A percentile compares a stretch with the other conserved stretches of the same genome.
Conservation (phyloP, 164 flowering plant genomes). For the Dillenia turbinata region DNA sequence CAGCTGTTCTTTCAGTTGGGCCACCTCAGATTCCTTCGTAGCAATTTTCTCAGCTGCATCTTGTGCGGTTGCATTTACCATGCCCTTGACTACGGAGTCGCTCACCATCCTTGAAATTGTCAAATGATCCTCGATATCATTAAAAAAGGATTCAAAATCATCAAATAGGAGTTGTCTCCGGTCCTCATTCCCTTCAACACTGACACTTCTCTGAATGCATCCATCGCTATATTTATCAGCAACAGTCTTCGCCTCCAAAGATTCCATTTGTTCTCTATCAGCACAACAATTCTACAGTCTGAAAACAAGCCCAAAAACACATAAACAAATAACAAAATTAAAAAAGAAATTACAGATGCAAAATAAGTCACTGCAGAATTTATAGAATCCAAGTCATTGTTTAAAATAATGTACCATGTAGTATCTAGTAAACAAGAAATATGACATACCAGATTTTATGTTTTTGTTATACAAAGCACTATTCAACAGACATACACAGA, state of each 20-base stretch:
- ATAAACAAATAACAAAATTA: no score
- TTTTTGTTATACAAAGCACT: no score
- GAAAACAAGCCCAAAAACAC: no score
- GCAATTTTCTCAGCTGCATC: slow-evolving; percentile 60
- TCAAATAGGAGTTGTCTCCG: slow-evolving; percentile 39
- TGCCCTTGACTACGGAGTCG: slow-evolving; percentile 72
- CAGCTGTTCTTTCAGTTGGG: slow-evolving; percentile 34
- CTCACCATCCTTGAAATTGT: slow-evolving; percentile 80
- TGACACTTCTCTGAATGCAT: slow-evolving; percentile 5
- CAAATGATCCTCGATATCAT: slow-evolving; percentile 60
- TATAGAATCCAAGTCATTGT: no score
- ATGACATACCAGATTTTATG: no score
- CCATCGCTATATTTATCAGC: slow-evolving; percentile 8
- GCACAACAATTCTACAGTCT: background rate
- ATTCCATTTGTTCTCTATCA: slow-evolving; percentile 4
- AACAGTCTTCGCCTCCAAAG: background rate
- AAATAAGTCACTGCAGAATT: no score
- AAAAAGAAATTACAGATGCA: no score
- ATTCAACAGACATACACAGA: no score
- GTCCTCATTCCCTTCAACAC: slow-evolving; percentile 30
- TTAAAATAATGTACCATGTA: no score
- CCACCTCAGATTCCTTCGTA: slow-evolving; percentile 50
- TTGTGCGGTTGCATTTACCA: slow-evolving; percentile 65
- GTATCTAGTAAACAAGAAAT: no score
- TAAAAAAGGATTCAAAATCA: slow-evolving; percentile 66